These are phyloP conservation scores for Fusarium vanettenii DNA, from an alignment of 2,329 filamentous ascomycete genomes.

Conservation along the genomic window DNA sequence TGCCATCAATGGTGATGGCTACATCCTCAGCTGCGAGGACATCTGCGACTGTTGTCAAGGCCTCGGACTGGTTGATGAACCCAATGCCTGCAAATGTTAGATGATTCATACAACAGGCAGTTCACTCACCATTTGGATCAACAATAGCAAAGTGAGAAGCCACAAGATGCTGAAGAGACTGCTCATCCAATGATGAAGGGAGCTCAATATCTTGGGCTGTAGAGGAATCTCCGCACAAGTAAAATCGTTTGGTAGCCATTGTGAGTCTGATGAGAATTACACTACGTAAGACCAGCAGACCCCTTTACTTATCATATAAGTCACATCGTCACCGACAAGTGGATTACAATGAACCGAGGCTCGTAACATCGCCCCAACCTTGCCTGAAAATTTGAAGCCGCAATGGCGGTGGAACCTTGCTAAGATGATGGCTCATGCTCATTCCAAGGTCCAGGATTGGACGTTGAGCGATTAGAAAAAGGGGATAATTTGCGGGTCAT, in stretches of 20 bases:
- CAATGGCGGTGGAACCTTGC: neutral
- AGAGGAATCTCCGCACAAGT: conserved; percentile 53
- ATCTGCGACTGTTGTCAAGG: conserved; percentile 49
- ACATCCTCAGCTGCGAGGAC: conserved; percentile 49
- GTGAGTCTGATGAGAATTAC: neutral
- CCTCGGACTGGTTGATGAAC: conserved; percentile 48
- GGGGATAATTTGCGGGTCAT: neutral
- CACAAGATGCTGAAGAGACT: conserved; percentile 53
- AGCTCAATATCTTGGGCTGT: conserved; percentile 53
- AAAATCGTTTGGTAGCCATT: conserved; percentile 55
- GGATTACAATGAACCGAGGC: conserved; percentile 1
- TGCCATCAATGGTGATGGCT: conserved; percentile 61
- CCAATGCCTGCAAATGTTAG: conserved; percentile 48
- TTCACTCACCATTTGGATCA: conserved; percentile 50
- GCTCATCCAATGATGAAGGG: conserved; percentile 47
- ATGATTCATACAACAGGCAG: accelerated
- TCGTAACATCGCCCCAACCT: neutral
- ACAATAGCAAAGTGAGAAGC: conserved; percentile 58
- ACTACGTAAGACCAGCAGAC: neutral
- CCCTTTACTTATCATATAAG: conserved; percentile 24
- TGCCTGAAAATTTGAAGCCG: neutral
- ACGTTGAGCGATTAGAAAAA: neutral
- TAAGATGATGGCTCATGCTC: neutral
- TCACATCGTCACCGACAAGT: neutral
- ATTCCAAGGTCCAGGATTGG: neutral